Evolutionary conservation across 225 moss, liverwort and hornwort species (phyloP).

Genomic region (Polytrichum commune): DNA sequence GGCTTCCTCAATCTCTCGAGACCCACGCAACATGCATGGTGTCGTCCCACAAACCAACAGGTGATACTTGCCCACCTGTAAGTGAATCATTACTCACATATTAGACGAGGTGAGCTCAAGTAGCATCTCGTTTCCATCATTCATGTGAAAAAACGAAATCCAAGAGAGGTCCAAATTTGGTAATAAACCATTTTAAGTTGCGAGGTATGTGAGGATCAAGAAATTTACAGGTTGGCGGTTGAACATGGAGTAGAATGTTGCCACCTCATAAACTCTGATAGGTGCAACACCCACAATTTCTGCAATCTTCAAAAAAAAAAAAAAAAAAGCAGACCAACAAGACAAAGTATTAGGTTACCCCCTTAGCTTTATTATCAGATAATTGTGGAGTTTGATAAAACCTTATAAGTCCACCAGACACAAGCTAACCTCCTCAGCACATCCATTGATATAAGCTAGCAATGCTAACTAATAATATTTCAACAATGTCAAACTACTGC

Average conservation of each 20-base stretch:
- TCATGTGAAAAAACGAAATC: too few species aligned
- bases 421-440: too few species aligned
- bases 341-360: background rate
- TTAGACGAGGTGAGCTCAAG: too few species aligned
- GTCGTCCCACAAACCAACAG: slow-evolving; percentile 94
- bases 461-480: too few species aligned
- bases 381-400: background rate
- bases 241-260: slow-evolving; percentile 99
- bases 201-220: background rate
- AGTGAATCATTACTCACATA: background rate
- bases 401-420: too few species aligned
- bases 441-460: background rate
- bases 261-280: slow-evolving; percentile 96
- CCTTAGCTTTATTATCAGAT: background rate
- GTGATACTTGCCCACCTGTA: slow-evolving; percentile 93
- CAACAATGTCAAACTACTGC: background rate
- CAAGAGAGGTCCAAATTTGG: too few species aligned
- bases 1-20: slow-evolving; percentile 86
- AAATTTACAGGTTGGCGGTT: slow-evolving; percentile 75
- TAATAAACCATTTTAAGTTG: background rate
- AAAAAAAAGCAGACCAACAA: background rate
- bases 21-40: slow-evolving; percentile 94
- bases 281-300: slow-evolving; percentile 87
- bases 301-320: slow-evolving; percentile 60
- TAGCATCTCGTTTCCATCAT: too few species aligned